Evolutionary conservation across 345 rosid species (phyloP).

Genomic region (Lagerstroemia speciosa): DNA sequence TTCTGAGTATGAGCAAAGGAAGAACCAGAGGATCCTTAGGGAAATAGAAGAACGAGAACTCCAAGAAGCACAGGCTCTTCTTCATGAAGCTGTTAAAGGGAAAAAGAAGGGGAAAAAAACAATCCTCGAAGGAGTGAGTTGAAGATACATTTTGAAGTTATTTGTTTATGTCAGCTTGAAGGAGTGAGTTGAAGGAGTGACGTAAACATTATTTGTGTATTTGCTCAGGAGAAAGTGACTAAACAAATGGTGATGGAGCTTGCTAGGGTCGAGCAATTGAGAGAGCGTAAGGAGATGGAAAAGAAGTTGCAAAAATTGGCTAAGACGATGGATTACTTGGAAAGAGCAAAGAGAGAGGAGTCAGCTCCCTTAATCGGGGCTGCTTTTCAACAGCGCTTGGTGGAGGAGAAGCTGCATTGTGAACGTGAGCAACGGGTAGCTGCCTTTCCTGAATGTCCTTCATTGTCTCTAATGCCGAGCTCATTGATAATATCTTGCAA

Average conservation of each 20-base stretch:
- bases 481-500: not conserved
- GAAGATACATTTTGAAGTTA: conserved; percentile 2
- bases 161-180: not conserved
- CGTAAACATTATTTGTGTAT: not conserved
- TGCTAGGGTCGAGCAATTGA: conserved; percentile 75
- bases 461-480: too few relatives aligned
- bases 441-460: too few relatives aligned
- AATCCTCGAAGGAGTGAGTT: conserved; percentile 77
- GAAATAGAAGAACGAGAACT: conserved; percentile 91
- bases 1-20: conserved; percentile 64
- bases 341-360: conserved; percentile 96
- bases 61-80: conserved; percentile 79
- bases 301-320: conserved; percentile 78
- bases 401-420: conserved; percentile 73
- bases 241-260: conserved; percentile 68
- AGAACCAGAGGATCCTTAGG: conserved; percentile 60
- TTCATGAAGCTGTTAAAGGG: conserved; percentile 76
- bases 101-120: conserved; percentile 71
- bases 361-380: conserved; percentile 93
- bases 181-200: not conserved
- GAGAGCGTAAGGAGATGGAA: conserved; percentile 95
- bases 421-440: conserved; percentile 85
- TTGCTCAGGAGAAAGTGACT: conserved; percentile 65
- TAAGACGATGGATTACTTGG: conserved; percentile 91
- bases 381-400: conserved; percentile 69